phyloP scores from a whole-genome alignment of 1,139 yeast genomes.

The Pichia kudriavzevii region DNA sequence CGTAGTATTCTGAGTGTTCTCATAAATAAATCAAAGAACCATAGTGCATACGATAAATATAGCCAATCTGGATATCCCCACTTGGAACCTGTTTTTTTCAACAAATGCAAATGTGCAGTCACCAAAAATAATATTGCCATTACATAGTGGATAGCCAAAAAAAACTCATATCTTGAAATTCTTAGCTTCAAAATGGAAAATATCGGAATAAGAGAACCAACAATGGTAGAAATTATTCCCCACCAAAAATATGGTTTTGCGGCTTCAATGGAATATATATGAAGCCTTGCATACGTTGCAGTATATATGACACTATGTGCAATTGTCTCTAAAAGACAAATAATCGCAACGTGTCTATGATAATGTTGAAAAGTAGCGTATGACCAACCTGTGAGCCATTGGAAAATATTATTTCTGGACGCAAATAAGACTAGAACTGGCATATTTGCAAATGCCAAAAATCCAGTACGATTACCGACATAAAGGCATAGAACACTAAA shows the following conservation, averaged over 20 bases:
- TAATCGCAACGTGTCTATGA: conserved; percentile 38
- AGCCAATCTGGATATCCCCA: conserved; percentile 37
- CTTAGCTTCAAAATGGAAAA: conserved; percentile 6
- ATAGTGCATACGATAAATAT: conserved; percentile 32
- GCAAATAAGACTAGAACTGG: conserved; percentile 38
- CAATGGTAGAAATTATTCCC: conserved; percentile 44
- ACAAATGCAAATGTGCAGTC: conserved; percentile 31
- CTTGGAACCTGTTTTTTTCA: conserved; percentile 15
- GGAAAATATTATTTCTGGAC: conserved; percentile 38
- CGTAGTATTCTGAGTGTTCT: conserved; percentile 28
- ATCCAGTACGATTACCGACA: conserved; percentile 37
- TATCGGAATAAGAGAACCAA: conserved; percentile 14
- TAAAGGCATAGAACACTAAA: conserved; percentile 18
- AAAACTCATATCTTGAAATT: conserved; percentile 31
- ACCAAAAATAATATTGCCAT: conserved; percentile 30
- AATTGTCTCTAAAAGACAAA: conserved; percentile 21
- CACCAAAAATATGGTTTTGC: conserved; percentile 26
- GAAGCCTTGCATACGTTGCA: conserved; percentile 18
- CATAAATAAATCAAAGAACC: conserved; percentile 30
- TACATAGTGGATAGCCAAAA: conserved; percentile 30
- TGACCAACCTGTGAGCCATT: conserved; percentile 38
- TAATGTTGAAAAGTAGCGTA: conserved; percentile 36
- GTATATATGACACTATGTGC: conserved; percentile 27
- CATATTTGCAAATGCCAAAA: conserved; percentile 33
- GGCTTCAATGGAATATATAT: conserved; percentile 1